Percentiles rank a stretch among this genome's conserved stretches.
Evolutionary conservation across 2,329 filamentous ascomycete species (phyloP).

Genomic region (Botrytis tulipae): DNA sequence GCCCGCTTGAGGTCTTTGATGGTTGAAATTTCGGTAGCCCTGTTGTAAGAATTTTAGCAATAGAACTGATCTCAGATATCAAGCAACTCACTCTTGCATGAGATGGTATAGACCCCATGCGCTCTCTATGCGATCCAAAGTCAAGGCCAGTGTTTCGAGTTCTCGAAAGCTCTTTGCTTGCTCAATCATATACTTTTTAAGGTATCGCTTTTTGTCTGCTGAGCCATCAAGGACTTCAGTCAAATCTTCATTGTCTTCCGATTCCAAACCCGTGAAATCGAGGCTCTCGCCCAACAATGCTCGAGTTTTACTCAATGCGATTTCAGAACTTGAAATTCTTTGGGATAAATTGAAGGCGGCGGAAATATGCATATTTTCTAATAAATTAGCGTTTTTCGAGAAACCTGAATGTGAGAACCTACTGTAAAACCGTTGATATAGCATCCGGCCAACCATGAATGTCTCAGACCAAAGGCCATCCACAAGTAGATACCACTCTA

Average conservation of each 20-base stretch:
- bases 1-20: conserved; percentile 53
- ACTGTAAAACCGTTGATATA: conserved; percentile 86
- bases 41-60: background rate
- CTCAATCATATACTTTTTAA: conserved; percentile 43
- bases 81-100: conserved; percentile 29
- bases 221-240: conserved; percentile 39
- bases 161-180: conserved; percentile 65
- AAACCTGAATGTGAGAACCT: conserved; percentile 45
- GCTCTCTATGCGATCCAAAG: conserved; percentile 66
- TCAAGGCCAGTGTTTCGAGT: conserved; percentile 64
- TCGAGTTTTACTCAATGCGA: conserved; percentile 39
- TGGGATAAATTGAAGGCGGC: conserved; percentile 54
- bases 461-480: conserved; percentile 70
- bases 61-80: background rate
- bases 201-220: conserved; percentile 38
- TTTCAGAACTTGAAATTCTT: conserved; percentile 50
- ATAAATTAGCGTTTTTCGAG: conserved; percentile 23
- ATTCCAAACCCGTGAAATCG: conserved; percentile 38
- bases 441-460: conserved; percentile 64
- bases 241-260: conserved; percentile 33
- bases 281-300: conserved; percentile 42
- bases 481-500: conserved; percentile 82
- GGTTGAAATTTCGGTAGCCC: background rate
- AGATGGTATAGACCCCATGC: conserved; percentile 44
- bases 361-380: conserved; percentile 46